Percentiles rank a stretch among this genome's conserved stretches.
Conservation (phyloP, 2,329 filamentous ascomycete species). For the Raffaelea albimanens region DNA sequence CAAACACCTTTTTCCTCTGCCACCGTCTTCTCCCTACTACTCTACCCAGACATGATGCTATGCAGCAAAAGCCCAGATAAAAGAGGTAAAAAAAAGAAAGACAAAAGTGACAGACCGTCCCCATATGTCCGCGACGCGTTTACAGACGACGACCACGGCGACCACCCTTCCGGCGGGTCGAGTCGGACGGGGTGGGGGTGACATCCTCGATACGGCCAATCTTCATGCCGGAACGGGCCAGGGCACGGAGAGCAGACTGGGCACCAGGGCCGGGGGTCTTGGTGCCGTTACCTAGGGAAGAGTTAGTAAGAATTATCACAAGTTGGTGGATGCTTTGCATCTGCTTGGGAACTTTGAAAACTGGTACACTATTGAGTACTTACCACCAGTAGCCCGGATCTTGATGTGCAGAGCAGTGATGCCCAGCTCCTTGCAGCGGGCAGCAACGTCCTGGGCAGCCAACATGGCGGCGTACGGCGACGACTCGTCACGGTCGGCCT, state of each 20-base stretch:
- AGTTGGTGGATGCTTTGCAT: no score
- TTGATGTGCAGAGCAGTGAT: conserved; percentile 98
- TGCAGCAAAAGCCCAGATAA: background rate
- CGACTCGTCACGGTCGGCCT: conserved; percentile 99
- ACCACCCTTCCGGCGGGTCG: conserved; percentile 99
- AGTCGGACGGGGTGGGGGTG: conserved; percentile 97
- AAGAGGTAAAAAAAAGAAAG: conserved; percentile 1
- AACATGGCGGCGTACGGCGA: conserved; percentile 99
- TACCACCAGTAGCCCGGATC: conserved; percentile 98
- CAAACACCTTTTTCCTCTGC: no score
- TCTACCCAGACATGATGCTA: conserved; percentile 22
- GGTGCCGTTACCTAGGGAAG: conserved; percentile 75
- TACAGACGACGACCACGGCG: conserved; percentile 99
- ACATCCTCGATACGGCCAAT: conserved; percentile 99
- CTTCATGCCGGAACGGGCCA: conserved; percentile 99
- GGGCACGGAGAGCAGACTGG: conserved; percentile 96
- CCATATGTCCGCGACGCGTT: conserved; percentile 21
- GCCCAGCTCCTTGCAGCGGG: conserved; percentile 65
- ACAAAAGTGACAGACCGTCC: conserved; percentile 1
- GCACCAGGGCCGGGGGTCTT: conserved; percentile 99
- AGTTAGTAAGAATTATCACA: no score
- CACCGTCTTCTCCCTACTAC: conserved; percentile 32
- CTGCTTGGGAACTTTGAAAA: background rate
- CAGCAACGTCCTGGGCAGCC: conserved; percentile 96
- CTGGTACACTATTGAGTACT: conserved; percentile 21